Base-by-base conservation (phyloP, 2,329 filamentous ascomycete genomes). In the Aspergillus sp. region DNA sequence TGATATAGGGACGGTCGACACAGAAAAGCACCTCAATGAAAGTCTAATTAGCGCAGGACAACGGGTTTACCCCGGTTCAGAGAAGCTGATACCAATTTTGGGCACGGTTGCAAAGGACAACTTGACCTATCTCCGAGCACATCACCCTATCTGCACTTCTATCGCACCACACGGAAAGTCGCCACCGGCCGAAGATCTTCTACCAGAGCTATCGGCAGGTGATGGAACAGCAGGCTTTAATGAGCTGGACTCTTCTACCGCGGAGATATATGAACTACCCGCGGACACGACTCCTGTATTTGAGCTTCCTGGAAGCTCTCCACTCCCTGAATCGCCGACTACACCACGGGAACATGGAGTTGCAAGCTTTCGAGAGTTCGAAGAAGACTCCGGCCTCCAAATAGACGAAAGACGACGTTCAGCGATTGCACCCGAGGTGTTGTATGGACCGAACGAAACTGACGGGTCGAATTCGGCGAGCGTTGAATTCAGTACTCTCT, bases 141-240 rank as follows among this genome's bases (percentile, higher is more conserved):
- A 86, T 57, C 82, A 86, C 70, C 73, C 77, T 31, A 65, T 87
- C 15, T 69, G 85, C 37, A 86, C 82, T 0, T 73, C 80, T 57
- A 76, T 80, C 50, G 63, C 71, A 2, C 72, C 73, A 0, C 52
- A 60, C 6, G 73, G 68, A 49, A 73, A 77, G 19, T 53, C 58
- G 15, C 45, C 61, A 17, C 67, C 68, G 14, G 60, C 66, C 7
- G 55, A 63, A 25, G 63, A 60, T 7, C 63, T 70, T 39, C 61
- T 74, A 3, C 67, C 72, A n/a, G 73, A 76, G 56, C 67, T 76
- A 49, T 55, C 67, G 39, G 62, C 57, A n/a, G 58, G 61, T 64
- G 73, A 49, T 58, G 67, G 59, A 19, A 66, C 56, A 15, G 72
- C 76, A 33, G 64, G 66, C 15, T 62, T 66, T 23, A 65, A 65